phyloP scores from a whole-genome alignment of 257 asterid genomes.

The Forsythia suspensa region DNA sequence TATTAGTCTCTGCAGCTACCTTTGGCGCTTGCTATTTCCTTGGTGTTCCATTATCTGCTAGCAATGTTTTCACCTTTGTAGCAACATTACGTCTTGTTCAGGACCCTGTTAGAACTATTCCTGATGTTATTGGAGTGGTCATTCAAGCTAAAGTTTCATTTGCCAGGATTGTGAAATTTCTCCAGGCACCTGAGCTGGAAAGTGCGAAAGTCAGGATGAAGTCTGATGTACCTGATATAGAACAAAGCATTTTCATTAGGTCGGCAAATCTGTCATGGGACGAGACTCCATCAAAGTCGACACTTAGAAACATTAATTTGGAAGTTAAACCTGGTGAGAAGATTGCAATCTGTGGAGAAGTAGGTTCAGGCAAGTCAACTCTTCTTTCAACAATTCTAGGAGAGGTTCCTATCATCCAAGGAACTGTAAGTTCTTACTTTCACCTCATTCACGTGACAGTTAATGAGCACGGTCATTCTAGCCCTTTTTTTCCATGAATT shows the following conservation, averaged over 20 bases:
- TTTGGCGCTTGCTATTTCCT: slow-evolving; percentile 89
- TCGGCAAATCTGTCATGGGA: slow-evolving; percentile 84
- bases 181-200: slow-evolving; percentile 79
- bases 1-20: slow-evolving; percentile 90
- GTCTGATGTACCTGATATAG: slow-evolving; percentile 14
- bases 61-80: slow-evolving; percentile 91
- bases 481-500: background rate
- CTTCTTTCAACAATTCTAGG: slow-evolving; percentile 84
- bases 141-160: slow-evolving; percentile 96
- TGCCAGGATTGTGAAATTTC: slow-evolving; percentile 66
- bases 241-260: slow-evolving; percentile 37
- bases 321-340: slow-evolving; percentile 64
- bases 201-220: slow-evolving; percentile 38
- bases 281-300: slow-evolving; percentile 53
- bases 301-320: slow-evolving; percentile 51
- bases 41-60: slow-evolving; percentile 66
- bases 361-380: slow-evolving; percentile 97
- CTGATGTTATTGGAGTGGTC: slow-evolving; percentile 84
- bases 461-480: background rate
- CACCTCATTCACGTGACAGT: background rate
- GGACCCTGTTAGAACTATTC: slow-evolving; percentile 86
- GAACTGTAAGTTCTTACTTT: slow-evolving; percentile 64
- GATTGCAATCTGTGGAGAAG: slow-evolving; percentile 97
- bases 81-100: slow-evolving; percentile 90
- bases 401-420: slow-evolving; percentile 77